Evolutionary conservation across 441 rosid species (phyloP).

Genomic region (Gossypium gossypioides): DNA sequence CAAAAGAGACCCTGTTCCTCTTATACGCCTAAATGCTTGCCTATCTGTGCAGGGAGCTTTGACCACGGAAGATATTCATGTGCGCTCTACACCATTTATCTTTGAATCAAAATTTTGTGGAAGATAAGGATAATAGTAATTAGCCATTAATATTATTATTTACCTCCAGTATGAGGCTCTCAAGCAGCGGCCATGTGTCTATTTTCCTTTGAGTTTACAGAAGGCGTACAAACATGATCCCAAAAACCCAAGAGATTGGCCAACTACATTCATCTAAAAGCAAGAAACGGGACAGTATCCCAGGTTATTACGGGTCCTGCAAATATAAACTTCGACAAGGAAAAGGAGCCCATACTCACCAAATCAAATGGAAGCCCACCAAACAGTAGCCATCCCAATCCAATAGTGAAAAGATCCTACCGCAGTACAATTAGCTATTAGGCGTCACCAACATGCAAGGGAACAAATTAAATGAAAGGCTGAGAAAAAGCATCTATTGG

Average conservation of each 20-base stretch:
- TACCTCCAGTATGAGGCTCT: slow-evolving; percentile 12
- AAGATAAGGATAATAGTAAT: background rate
- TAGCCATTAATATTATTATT: background rate
- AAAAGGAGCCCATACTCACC: slow-evolving; percentile 25
- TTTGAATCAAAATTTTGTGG: slow-evolving; percentile 17
- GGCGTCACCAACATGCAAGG: background rate
- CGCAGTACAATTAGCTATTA: background rate
- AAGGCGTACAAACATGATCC: slow-evolving; percentile 57
- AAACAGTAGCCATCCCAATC: slow-evolving; percentile 54
- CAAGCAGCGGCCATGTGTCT: slow-evolving; percentile 8
- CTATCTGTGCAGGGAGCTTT: background rate
- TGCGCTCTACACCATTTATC: background rate
- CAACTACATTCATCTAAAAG: slow-evolving; percentile 44
- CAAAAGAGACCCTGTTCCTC: background rate
- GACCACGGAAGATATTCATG: background rate
- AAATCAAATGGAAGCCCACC: slow-evolving; percentile 56
- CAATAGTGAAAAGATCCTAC: slow-evolving; percentile 49
- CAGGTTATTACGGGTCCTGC: background rate
- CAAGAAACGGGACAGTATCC: background rate
- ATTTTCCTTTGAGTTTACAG: slow-evolving; percentile 41
- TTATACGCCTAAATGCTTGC: background rate
- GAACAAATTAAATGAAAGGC: background rate
- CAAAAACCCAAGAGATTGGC: slow-evolving; percentile 50
- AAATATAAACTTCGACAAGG: background rate
- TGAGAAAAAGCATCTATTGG: background rate